These are phyloP conservation scores for Saccharomycopsis selenospora DNA, from an alignment of 805 yeast genomes.

Conservation along the genomic window DNA sequence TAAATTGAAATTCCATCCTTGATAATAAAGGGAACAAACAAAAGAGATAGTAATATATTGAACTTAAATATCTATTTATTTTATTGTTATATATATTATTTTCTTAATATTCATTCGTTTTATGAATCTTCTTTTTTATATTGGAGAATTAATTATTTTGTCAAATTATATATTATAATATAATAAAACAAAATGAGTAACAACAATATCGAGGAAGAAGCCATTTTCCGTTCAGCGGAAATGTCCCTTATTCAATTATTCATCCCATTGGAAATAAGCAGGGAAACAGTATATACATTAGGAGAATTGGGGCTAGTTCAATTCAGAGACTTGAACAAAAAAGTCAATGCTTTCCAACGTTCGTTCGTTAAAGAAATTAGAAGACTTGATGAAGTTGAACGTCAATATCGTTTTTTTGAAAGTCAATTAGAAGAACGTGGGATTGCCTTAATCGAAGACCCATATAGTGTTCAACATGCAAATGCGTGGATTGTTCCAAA, in stretches of 20 bases:
- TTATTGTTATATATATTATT: too few relatives aligned
- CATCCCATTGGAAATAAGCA: conserved; percentile 38
- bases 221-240: conserved; percentile 35
- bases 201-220: conserved; percentile 13
- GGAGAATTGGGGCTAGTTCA: conserved; percentile 39
- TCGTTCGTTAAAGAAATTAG: conserved; percentile 38
- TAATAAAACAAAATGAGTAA: too few relatives aligned
- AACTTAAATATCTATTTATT: too few relatives aligned
- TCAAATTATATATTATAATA: too few relatives aligned
- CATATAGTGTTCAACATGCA: conserved; percentile 26
- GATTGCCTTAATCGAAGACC: conserved; percentile 22
- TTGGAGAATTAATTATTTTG: too few relatives aligned
- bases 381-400: conserved; percentile 30
- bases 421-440: conserved; percentile 28
- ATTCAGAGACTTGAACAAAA: conserved; percentile 38
- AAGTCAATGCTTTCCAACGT: conserved; percentile 39
- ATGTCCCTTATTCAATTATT: conserved; percentile 43
- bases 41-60: too few relatives aligned
- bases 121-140: too few relatives aligned
- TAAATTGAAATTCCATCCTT: too few relatives aligned
- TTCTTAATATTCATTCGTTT: too few relatives aligned
- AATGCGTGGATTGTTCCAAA: conserved; percentile 23
- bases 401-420: conserved; percentile 26
- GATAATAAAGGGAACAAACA: too few relatives aligned
- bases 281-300: conserved; percentile 38